These are phyloP conservation scores for Colletotrichum caudatum DNA, from an alignment of 2,329 filamentous ascomycete genomes.

Conservation along the genomic window DNA sequence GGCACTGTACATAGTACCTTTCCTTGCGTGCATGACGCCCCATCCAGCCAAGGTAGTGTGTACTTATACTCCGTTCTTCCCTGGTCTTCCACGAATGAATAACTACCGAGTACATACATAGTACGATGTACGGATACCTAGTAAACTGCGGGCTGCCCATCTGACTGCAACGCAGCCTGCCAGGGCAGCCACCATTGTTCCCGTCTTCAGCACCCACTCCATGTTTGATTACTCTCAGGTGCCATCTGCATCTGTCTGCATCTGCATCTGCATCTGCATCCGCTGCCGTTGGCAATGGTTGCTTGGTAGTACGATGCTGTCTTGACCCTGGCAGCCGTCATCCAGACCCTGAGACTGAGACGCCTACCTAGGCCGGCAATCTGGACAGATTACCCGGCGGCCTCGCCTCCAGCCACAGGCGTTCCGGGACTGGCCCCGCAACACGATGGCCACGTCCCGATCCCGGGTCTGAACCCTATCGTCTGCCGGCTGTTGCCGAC, in stretches of 20 bases:
- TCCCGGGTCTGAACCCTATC: conserved; percentile 10
- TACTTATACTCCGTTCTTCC: conserved; percentile 1
- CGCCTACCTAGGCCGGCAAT: not conserved
- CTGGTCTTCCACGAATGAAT: conserved; percentile 29
- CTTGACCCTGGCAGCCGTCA: not conserved
- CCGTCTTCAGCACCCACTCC: conserved; percentile 5
- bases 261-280: not conserved
- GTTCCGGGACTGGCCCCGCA: not conserved
- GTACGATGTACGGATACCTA: no score
- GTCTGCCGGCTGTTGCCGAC: conserved; percentile 31
- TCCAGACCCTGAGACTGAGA: not conserved
- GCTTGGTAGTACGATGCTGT: no score
- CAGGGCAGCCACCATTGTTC: not conserved
- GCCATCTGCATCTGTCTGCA: not conserved
- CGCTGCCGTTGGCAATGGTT: not conserved
- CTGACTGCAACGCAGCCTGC: not conserved
- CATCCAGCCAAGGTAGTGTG: no score
- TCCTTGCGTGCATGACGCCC: no score
- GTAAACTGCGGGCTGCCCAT: not conserved
- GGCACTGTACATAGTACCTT: no score
- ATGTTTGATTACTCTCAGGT: not conserved
- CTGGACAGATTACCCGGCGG: not conserved
- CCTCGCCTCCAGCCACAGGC: no score
- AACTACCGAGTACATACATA: not conserved
- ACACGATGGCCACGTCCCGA: conserved; percentile 4